phyloP scores from a whole-genome alignment of 1,139 yeast genomes.

The Nematodospora anomalae region DNA sequence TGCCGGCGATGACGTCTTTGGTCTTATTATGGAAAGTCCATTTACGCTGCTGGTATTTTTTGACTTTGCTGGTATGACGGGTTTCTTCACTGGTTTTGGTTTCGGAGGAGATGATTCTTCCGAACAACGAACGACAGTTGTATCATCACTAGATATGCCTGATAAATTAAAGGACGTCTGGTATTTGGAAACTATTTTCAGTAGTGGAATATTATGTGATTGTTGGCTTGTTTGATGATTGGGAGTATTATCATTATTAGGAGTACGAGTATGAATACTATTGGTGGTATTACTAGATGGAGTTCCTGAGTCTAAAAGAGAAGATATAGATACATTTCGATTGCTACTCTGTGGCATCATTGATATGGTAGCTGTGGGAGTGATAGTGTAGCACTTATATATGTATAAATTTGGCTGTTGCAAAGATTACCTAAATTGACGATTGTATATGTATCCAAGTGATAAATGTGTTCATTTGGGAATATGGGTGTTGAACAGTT shows the following conservation, averaged over 20 bases:
- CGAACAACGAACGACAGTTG: conserved; percentile 14
- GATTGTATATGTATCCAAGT: too few relatives aligned
- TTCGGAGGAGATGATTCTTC: conserved; percentile 3
- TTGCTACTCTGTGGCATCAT: conserved; percentile 3
- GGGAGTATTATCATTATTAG: conserved; percentile 1
- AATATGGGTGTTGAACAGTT: too few relatives aligned
- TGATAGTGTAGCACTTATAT: too few relatives aligned
- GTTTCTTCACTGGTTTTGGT: conserved; percentile 4
- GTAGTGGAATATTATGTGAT: conserved; percentile 11
- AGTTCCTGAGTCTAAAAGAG: conserved; percentile 19
- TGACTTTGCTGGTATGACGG: conserved; percentile 5
- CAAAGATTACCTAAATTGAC: too few relatives aligned
- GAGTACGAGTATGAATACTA: conserved; percentile 5
- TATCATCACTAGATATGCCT: conserved; percentile 16
- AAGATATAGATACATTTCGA: conserved; percentile 21
- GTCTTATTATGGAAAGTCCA: conserved; percentile 12
- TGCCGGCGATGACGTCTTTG: conserved; percentile 17
- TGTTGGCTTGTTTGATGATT: conserved; percentile 2
- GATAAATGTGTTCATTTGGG: too few relatives aligned
- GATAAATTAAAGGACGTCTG: conserved; percentile 23
- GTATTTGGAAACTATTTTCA: conserved; percentile 23
- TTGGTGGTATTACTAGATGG: not conserved
- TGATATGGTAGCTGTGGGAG: too few relatives aligned
- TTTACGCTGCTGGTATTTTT: conserved; percentile 9
- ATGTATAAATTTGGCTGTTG: too few relatives aligned